These are phyloP conservation scores for Sideroxylon spinosum DNA, from an alignment of 179 eudicot species.

Conservation along the genomic window DNA sequence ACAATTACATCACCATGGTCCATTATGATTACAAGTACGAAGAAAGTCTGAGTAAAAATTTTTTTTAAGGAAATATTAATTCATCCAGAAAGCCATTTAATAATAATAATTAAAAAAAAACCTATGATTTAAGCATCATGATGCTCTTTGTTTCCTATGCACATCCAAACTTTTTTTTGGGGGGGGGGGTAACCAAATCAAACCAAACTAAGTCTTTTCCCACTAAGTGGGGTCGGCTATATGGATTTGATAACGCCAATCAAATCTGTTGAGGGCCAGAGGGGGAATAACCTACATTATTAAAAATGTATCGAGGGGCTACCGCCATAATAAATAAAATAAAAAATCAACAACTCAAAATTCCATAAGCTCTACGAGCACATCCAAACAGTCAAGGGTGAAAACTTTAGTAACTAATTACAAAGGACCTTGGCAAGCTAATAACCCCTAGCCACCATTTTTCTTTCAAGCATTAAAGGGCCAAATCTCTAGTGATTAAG, in stretches of 20 bases:
- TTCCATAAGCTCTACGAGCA: neutral
- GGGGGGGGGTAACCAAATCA: no score
- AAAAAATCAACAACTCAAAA: no score
- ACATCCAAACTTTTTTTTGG: no score
- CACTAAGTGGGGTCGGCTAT: no score
- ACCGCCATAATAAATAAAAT: no score
- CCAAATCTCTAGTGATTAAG: neutral
- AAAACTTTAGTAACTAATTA: conserved; percentile 2
- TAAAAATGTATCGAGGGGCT: no score
- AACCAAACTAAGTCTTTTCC: no score
- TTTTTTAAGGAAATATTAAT: neutral
- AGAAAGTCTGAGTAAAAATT: neutral
- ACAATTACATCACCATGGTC: neutral
- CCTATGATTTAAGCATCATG: neutral
- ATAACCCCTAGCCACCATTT: neutral
- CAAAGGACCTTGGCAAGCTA: neutral
- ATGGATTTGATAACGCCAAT: no score
- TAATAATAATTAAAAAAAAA: neutral
- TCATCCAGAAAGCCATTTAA: neutral
- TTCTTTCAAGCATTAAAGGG: neutral
- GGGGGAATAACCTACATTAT: no score
- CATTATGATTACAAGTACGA: no score
- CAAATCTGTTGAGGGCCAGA: no score
- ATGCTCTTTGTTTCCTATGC: neutral
- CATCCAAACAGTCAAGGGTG: neutral